A percentile compares a stretch with the other conserved stretches of the same genome.
Evolutionary conservation across 257 asterid genomes (phyloP).

Genomic region (Eucommia ulmoides): DNA sequence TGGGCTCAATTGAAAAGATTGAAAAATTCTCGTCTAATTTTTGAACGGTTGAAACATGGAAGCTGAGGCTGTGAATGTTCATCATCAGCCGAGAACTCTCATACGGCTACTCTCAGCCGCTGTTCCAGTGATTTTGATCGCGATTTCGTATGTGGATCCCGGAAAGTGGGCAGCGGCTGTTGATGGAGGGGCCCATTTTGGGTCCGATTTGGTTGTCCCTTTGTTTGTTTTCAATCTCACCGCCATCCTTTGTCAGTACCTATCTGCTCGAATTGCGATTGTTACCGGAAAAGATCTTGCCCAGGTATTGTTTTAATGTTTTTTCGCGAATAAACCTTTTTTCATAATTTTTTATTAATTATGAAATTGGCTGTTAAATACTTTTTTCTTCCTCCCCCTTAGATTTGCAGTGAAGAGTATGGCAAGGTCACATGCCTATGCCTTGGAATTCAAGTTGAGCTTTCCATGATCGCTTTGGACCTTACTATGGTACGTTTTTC

Average conservation of each 20-base stretch:
- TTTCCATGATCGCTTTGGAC: conserved; percentile 68
- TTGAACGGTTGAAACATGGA: no score
- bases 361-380: background rate
- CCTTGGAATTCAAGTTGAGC: conserved; percentile 80
- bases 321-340: conserved; percentile 1
- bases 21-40: no score
- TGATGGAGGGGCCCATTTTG: conserved; percentile 89
- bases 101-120: conserved; percentile 60
- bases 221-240: conserved; percentile 49
- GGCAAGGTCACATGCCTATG: conserved; percentile 58
- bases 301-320: conserved; percentile 49
- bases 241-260: conserved; percentile 78
- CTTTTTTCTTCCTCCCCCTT: conserved; percentile 6
- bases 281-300: conserved; percentile 86
- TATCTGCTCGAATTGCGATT: conserved; percentile 74
- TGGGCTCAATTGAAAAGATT: no score
- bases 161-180: conserved; percentile 93
- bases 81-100: conserved; percentile 26
- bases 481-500: conserved; percentile 72
- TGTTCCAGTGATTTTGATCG: conserved; percentile 69
- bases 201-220: conserved; percentile 49
- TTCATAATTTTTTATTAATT: no score
- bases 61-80: conserved; percentile 24
- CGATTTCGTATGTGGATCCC: conserved; percentile 86
- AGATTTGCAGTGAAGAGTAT: conserved; percentile 93